Conservation (phyloP, 768 basidiomycete species). For the Phanerochaete carnosa region DNA sequence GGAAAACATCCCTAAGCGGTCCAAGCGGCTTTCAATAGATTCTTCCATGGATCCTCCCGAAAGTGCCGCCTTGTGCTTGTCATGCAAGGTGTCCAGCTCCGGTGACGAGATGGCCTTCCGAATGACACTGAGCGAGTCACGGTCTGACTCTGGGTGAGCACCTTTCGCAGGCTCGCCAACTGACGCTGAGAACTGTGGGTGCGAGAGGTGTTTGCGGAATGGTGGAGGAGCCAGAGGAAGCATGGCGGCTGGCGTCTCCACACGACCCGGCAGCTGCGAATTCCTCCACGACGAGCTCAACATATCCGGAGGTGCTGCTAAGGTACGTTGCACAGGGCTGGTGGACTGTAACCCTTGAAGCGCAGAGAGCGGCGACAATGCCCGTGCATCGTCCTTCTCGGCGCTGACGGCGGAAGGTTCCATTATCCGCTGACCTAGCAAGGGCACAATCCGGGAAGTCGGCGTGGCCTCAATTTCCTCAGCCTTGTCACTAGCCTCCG, state of each 20-base stretch:
- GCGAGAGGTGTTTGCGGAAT: constrained; percentile 41
- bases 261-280: constrained; percentile 41
- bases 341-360: constrained; percentile 1
- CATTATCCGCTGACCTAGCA: constrained; percentile 13
- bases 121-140: constrained; percentile 17
- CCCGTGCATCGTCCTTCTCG: background rate
- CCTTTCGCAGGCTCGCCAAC: constrained; percentile 20
- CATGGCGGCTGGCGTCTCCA: constrained; percentile 63
- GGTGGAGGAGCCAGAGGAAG: constrained; percentile 69
- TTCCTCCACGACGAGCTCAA: background rate
- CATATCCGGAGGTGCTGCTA: background rate
- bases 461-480: constrained; percentile 2
- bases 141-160: constrained; percentile 6
- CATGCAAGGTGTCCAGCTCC: constrained; percentile 14
- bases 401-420: constrained; percentile 1
- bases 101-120: constrained; percentile 23
- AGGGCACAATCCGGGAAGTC: constrained; percentile 4
- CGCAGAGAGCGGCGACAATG: constrained; percentile 7
- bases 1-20: constrained; percentile 4
- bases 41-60: background rate
- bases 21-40: background rate
- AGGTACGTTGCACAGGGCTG: background rate
- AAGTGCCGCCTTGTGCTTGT: background rate
- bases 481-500: background rate
- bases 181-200: constrained; percentile 51